These are phyloP conservation scores for Lavandula angustifolia DNA, from an alignment of 257 asterid species.

Conservation along the genomic window DNA sequence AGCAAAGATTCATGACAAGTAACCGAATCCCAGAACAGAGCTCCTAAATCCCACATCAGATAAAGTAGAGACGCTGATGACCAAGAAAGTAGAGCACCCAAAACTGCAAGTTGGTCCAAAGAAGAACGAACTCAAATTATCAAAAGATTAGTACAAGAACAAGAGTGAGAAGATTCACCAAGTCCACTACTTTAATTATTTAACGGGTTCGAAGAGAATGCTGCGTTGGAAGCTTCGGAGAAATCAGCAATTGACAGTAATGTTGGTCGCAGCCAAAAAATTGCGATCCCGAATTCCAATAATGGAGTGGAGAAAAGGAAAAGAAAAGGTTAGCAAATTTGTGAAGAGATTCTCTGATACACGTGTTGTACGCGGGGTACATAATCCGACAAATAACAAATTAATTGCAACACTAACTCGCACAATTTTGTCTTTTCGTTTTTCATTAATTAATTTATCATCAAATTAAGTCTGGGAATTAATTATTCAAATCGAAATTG, in stretches of 20 bases:
- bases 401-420: neutral
- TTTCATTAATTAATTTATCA: too few species aligned
- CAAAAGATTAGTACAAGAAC: neutral
- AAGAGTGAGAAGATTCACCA: neutral
- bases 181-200: neutral
- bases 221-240: slow-evolving; percentile 24
- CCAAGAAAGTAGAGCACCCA: slow-evolving; percentile 6
- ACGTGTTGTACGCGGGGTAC: slow-evolving; percentile 39
- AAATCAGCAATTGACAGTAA: slow-evolving; percentile 13
- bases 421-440: too few species aligned
- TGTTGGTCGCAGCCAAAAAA: slow-evolving; percentile 13
- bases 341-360: slow-evolving; percentile 24
- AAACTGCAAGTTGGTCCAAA: slow-evolving; percentile 17
- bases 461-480: too few species aligned
- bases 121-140: neutral
- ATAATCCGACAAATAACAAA: neutral
- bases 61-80: neutral
- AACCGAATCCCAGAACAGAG: slow-evolving; percentile 24
- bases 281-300: neutral
- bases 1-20: slow-evolving; percentile 4
- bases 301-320: neutral
- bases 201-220: slow-evolving; percentile 18
- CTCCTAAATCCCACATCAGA: slow-evolving; percentile 11
- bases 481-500: too few species aligned
- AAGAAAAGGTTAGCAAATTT: neutral